Evolutionary conservation across 768 basidiomycete genomes (phyloP), one percentile per base, ranked within the genome.

Genomic region (Agaricus sinodeliciosus): DNA sequence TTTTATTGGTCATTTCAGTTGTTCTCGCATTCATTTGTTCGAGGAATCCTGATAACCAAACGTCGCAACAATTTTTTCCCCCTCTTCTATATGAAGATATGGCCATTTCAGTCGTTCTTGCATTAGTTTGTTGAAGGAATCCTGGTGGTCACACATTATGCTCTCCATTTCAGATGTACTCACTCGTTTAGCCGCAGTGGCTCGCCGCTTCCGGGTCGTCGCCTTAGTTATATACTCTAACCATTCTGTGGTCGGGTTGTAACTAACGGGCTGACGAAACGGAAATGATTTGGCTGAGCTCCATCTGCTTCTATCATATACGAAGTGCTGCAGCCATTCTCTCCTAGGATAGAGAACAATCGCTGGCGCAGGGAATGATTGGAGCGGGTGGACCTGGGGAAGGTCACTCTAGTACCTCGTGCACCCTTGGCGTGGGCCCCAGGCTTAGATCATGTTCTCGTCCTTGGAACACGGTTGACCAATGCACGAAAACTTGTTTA

Each of bases 401-500:
- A 44, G 43, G 43, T 44, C 9, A 13, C 26, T 44, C 12, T 26
- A 15, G 12, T 26, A 44, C 43, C 43, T 44, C 43, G 43, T 44
- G 43, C 43, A 25, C 43, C 43, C 43, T 44, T 44, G 43, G n/a
- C 43, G 43, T 44, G 43, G 43, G 43, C 43, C 26, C 26, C 43
- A 28, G 43, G 43, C 43, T 44, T 44, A 44, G 43, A 28, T 27
- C 43, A 28, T 44, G 22, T 16, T 39, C 15, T n/a, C 13, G 19
- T 43, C 37, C 15, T 39, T 39, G 12, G 37, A 31, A 39, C 37
- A 12, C 15, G 42, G 42, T 43, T 25, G 42, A 43, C 42, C 42
- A 43, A 43, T 43, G 42, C 42, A 43, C 25, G 42, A 18, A 22
- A 43, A 43, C 11, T 39, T 6, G 9, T 39, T 39, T 7, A 31